A percentile compares a stretch with the other conserved stretches of the same genome.
These are phyloP conservation scores for Physcomitrellopsis africana DNA, from an alignment of 225 moss, liverwort and hornwort species.

Conservation along the genomic window DNA sequence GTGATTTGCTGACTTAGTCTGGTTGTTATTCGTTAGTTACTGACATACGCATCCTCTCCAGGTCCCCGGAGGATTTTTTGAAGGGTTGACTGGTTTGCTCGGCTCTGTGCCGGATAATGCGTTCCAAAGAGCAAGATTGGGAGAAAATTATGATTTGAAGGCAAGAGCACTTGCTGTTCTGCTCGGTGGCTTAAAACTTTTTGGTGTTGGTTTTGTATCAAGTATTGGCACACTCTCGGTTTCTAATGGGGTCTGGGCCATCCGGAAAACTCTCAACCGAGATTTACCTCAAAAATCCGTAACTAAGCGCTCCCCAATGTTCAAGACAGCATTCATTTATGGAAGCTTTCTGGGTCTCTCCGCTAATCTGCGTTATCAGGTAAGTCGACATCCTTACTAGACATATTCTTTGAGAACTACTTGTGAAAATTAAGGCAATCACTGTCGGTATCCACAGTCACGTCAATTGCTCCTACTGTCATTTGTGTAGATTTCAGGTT, in stretches of 20 bases:
- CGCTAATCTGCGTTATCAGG: conserved; percentile 94
- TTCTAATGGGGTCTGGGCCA: conserved; percentile 52
- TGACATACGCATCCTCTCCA: conserved; percentile 5
- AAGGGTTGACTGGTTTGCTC: conserved; percentile 69
- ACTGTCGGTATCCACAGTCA: no score
- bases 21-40: not conserved
- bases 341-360: conserved; percentile 79
- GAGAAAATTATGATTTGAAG: conserved; percentile 63
- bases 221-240: conserved; percentile 73
- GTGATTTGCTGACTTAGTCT: not conserved
- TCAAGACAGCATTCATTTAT: conserved; percentile 81
- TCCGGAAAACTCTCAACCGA: conserved; percentile 48
- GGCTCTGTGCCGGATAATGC: conserved; percentile 88
- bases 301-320: conserved; percentile 70
- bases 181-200: conserved; percentile 84
- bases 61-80: conserved; percentile 48
- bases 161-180: conserved; percentile 68
- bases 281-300: conserved; percentile 36
- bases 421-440: no score
- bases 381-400: conserved; percentile 23
- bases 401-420: not conserved
- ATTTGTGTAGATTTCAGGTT: not conserved
- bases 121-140: conserved; percentile 75
- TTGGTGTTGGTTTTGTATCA: conserved; percentile 84
- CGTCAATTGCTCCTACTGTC: no score